Evolutionary conservation across 331 rosid genomes (phyloP).

Genomic region (Quercus lobata): DNA sequence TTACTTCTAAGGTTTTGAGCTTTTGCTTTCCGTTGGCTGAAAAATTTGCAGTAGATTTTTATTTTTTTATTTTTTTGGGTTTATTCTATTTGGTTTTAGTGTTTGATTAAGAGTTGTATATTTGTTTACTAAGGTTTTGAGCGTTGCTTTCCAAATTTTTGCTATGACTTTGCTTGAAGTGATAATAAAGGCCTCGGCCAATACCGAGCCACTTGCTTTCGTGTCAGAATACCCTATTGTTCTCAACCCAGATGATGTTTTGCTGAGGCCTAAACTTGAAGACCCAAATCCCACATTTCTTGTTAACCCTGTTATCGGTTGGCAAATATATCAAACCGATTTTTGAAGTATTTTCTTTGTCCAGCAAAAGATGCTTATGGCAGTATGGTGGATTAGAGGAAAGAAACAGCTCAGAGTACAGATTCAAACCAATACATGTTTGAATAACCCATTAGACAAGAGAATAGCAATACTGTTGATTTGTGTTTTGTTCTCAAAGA

Average conservation of each 20-base stretch:
- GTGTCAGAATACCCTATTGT: constrained; percentile 56
- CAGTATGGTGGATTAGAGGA: too few relatives aligned
- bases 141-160: neutral
- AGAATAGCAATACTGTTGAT: too few relatives aligned
- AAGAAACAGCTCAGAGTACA: too few relatives aligned
- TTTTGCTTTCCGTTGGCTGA: neutral
- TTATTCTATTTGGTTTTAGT: neutral
- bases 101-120: neutral
- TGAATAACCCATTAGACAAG: too few relatives aligned
- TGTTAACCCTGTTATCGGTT: constrained; percentile 47
- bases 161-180: constrained; percentile 70
- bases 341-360: too few relatives aligned
- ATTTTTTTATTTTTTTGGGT: too few relatives aligned
- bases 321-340: constrained; percentile 52
- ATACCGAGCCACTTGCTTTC: constrained; percentile 26
- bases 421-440: too few relatives aligned
- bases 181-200: constrained; percentile 51
- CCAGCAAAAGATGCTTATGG: too few relatives aligned
- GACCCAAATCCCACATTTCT: constrained; percentile 34
- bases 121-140: constrained; percentile 11
- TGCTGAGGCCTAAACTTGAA: constrained; percentile 42
- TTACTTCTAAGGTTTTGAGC: constrained; percentile 3
- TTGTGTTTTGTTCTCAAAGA: too few relatives aligned
- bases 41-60: too few relatives aligned
- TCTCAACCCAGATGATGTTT: constrained; percentile 54